Conservation (phyloP, 139 green algal species). For the Asterochloris erici region DNA sequence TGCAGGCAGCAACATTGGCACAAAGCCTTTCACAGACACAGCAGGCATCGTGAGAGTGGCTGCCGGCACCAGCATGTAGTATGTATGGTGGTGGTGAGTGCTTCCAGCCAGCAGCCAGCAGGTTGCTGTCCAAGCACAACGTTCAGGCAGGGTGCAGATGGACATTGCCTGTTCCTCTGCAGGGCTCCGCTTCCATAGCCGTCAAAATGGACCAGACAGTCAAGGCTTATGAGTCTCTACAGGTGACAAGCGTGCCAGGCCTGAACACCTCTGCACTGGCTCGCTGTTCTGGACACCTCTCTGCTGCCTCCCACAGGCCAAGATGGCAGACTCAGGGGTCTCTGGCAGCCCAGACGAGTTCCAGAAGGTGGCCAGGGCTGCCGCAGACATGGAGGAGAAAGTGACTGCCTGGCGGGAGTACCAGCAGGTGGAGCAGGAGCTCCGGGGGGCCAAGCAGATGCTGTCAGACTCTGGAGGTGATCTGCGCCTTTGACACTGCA, state of each 20-base stretch:
- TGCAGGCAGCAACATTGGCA: no score
- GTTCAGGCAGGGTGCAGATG: no score
- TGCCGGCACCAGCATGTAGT: no score
- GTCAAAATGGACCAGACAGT: conserved; percentile 25
- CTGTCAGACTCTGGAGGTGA: conserved; percentile 51
- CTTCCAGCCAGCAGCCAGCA: no score
- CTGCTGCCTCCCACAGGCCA: conserved; percentile 34
- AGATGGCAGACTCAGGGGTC: conserved; percentile 78
- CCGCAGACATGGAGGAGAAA: conserved; percentile 65
- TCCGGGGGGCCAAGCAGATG: conserved; percentile 63
- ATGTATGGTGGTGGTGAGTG: no score
- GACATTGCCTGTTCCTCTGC: no score
- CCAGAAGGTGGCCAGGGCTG: conserved; percentile 70
- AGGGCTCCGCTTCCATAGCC: no score
- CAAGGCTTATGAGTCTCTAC: conserved; percentile 28
- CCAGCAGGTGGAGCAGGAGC: conserved; percentile 47
- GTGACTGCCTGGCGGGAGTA: conserved; percentile 59
- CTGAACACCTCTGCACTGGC: background rate
- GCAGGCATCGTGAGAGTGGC: no score
- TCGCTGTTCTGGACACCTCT: background rate
- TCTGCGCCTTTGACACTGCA: background rate
- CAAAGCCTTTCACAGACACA: no score
- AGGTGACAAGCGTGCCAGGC: conserved; percentile 1
- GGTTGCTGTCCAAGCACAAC: no score
- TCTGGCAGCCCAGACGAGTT: conserved; percentile 67